Percentiles rank a stretch among this genome's conserved stretches.
Evolutionary conservation across 495 filamentous ascomycete genomes (phyloP).

Genomic region (Hyaloscypha hepaticicola): DNA sequence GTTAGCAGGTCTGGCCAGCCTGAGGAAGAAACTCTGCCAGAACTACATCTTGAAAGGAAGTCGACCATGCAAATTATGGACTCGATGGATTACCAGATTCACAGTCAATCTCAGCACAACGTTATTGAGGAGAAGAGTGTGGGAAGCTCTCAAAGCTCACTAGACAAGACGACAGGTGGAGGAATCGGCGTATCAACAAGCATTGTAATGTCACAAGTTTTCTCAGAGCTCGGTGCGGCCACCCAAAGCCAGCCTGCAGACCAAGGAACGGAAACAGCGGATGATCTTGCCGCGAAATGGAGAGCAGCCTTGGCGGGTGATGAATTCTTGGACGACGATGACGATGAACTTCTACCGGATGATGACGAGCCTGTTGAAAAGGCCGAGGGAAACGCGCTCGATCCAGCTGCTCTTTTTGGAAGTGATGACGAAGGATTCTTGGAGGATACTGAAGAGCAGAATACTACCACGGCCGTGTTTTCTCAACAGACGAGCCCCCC

Average conservation of each 20-base stretch:
- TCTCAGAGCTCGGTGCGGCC: constrained; percentile 24
- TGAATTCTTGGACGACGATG: constrained; percentile 68
- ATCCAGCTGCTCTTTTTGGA: constrained; percentile 35
- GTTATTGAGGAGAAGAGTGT: constrained; percentile 33
- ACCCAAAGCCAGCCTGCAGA: constrained; percentile 31
- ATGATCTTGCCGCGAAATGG: constrained; percentile 79
- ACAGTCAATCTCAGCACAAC: constrained; percentile 11
- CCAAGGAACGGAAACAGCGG: constrained; percentile 38
- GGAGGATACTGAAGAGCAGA: constrained; percentile 53
- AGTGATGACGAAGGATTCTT: constrained; percentile 76
- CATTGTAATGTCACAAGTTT: constrained; percentile 31
- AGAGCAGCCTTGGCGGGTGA: constrained; percentile 76
- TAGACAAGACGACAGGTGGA: constrained; percentile 30
- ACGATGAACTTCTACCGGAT: constrained; percentile 39
- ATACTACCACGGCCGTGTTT: background rate
- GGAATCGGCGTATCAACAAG: constrained; percentile 31
- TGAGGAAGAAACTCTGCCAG: constrained; percentile 13
- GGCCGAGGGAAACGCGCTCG: constrained; percentile 45
- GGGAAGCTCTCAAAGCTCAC: constrained; percentile 37
- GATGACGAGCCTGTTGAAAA: constrained; percentile 72
- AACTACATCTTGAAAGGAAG: constrained; percentile 51
- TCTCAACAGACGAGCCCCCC: constrained; percentile 15
- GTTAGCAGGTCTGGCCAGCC: constrained; percentile 29
- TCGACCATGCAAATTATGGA: constrained; percentile 58
- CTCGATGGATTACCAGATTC: constrained; percentile 27